Base-by-base conservation (phyloP, 2,329 filamentous ascomycete species). In the Nemania diffusa region DNA sequence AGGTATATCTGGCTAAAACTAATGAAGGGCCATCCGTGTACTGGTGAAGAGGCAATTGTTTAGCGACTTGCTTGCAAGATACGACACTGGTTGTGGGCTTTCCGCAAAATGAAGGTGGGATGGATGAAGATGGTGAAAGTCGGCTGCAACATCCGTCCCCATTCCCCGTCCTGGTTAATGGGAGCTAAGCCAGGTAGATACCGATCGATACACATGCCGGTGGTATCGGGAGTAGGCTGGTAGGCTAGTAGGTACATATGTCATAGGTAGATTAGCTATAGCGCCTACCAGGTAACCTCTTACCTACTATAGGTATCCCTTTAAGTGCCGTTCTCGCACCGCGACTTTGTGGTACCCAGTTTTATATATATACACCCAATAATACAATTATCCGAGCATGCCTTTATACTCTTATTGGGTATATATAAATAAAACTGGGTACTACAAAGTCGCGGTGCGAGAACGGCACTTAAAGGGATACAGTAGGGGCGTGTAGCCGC, bases 31-130 rank as follows among this genome's bases (percentile, higher is more conserved):
- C 32, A 22, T 32, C 11, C 22, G 11, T 26, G 8, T 26, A 15
- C 9, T n/a, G n/a, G n/a, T 13, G n/a, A 42, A 60, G 24, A 29
- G 42, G 42, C 37, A 40, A 11, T 40, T 40, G 37, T 40, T 40
- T 13, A 15, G 37, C 37, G 13, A 40, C 37, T 15, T 15, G 37
- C 17, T 57, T 15, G 13, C 24, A 24, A 20, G 17, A 48, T 24
- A 48, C 44, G 44, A 48, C 22, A 6, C 11, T n/a, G 17, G n/a
- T n/a, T 5, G 37, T 5, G 37, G 11, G 44, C 3, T 46, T 48
- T 20, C n/a, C 44, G 44, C 44, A 48, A 51, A 29, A 51, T 51
- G 48, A 51, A 27, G 22, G 48, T 51, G 48, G 48, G 48, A 51
- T 51, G 48, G n/a, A n/a, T n/a, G 15, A 51, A 11, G 48, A n/a